Conservation (phyloP, 257 asterid species). For the Paraleonurus japonicus region DNA sequence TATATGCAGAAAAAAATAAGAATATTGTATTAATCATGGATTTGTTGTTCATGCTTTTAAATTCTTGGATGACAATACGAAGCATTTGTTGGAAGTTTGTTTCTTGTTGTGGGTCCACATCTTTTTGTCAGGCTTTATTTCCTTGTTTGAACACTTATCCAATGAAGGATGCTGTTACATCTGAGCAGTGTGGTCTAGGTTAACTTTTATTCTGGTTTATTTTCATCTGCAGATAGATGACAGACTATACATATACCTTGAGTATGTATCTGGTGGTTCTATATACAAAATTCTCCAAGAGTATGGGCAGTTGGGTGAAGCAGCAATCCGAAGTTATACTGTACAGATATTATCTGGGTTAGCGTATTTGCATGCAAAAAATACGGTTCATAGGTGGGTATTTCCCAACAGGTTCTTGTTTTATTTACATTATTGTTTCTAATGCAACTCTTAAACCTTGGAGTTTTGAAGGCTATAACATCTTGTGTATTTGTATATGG, state of each 20-base stretch:
- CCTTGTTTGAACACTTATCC: conserved; percentile 12
- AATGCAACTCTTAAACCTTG: conserved; percentile 4
- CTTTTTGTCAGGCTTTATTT: conserved; percentile 4
- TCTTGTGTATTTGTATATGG: not conserved
- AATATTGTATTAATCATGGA: not conserved
- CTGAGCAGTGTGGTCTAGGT: conserved; percentile 11
- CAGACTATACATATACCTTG: conserved; percentile 61
- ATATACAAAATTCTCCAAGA: conserved; percentile 61
- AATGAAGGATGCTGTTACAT: conserved; percentile 14
- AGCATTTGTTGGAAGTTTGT: conserved; percentile 15
- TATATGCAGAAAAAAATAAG: not conserved
- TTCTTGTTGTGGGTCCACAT: not conserved
- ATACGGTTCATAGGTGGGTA: conserved; percentile 58
- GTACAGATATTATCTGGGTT: conserved; percentile 63
- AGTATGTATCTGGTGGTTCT: conserved; percentile 73
- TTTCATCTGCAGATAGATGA: conserved; percentile 44
- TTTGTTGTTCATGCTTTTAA: not conserved
- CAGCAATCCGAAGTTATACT: conserved; percentile 52
- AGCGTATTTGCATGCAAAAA: conserved; percentile 61
- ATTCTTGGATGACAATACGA: conserved; percentile 11
- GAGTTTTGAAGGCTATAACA: not conserved
- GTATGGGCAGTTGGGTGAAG: conserved; percentile 66
- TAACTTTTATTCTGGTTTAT: conserved; percentile 10
- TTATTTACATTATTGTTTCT: conserved; percentile 6
- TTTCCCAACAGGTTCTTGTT: conserved; percentile 11